These are phyloP conservation scores for Hemileccinum rubropunctum DNA, from an alignment of 768 basidiomycete genomes.

Conservation along the genomic window DNA sequence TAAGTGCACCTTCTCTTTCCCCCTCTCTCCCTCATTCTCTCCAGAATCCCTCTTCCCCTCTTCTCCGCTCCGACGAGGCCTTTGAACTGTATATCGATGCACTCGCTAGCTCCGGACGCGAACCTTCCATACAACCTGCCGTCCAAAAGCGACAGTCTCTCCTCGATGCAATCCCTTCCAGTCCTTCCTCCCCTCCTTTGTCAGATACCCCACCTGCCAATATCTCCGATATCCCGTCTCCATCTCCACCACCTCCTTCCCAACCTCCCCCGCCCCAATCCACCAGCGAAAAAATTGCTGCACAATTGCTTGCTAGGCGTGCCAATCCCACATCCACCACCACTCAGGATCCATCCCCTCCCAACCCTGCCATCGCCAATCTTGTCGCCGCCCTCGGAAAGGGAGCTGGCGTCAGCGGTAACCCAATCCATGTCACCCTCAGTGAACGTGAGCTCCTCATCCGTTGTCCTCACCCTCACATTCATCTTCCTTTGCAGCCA, in stretches of 20 bases:
- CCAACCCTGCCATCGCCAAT: slow-evolving; percentile 40
- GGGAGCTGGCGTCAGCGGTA: slow-evolving; percentile 42
- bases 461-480: neutral
- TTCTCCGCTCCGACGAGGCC: slow-evolving; percentile 66
- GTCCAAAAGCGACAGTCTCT: slow-evolving; percentile 69
- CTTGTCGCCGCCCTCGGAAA: slow-evolving; percentile 40
- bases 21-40: neutral
- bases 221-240: slow-evolving; percentile 9
- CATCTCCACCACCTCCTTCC: slow-evolving; percentile 6
- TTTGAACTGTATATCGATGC: slow-evolving; percentile 76
- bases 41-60: slow-evolving; percentile 66
- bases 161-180: slow-evolving; percentile 32
- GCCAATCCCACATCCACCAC: slow-evolving; percentile 9
- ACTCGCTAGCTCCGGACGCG: slow-evolving; percentile 56
- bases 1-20: slow-evolving; percentile 38
- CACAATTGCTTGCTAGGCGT: slow-evolving; percentile 36
- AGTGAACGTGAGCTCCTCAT: slow-evolving; percentile 63
- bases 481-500: slow-evolving; percentile 43
- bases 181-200: neutral
- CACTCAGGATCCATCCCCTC: slow-evolving; percentile 9
- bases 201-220: slow-evolving; percentile 20
- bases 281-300: slow-evolving; percentile 42
- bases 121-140: slow-evolving; percentile 57
- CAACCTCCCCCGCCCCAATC: slow-evolving; percentile 20
- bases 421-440: slow-evolving; percentile 79